These are phyloP conservation scores for Cyclotella baltica DNA, from an alignment of 108 stramenopile genomes.

Conservation along the genomic window DNA sequence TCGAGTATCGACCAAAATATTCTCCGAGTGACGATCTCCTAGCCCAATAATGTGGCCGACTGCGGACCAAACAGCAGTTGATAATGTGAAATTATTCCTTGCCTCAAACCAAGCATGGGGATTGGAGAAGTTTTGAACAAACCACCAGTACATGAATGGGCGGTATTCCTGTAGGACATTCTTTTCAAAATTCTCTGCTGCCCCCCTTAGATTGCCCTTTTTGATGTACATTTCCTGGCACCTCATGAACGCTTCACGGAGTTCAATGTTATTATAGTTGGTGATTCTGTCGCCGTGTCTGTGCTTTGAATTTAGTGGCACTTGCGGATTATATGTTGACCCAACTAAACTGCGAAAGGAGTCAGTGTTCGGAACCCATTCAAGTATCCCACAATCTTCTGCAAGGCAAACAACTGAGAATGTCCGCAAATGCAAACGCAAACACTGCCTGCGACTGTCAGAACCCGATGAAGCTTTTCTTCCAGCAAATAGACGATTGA, in stretches of 20 bases:
- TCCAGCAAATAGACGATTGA: slow-evolving; percentile 91
- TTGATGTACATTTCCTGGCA: slow-evolving; percentile 85
- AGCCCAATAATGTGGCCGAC: slow-evolving; percentile 98
- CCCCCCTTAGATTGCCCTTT: slow-evolving; percentile 64
- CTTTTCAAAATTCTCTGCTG: slow-evolving; percentile 74
- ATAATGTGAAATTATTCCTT: slow-evolving; percentile 90
- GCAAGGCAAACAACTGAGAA: slow-evolving; percentile 97
- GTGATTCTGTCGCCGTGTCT: slow-evolving; percentile 67
- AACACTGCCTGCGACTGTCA: slow-evolving; percentile 50
- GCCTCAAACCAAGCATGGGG: slow-evolving; percentile 98
- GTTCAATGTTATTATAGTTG: slow-evolving; percentile 64
- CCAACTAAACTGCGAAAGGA: slow-evolving; percentile 83
- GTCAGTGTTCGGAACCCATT: slow-evolving; percentile 96
- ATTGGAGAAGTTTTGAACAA: slow-evolving; percentile 92
- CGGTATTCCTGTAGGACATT: slow-evolving; percentile 70
- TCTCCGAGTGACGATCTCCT: slow-evolving; percentile 99
- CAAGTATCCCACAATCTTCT: slow-evolving; percentile 98
- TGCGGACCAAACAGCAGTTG: slow-evolving; percentile 93
- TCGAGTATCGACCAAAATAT: slow-evolving; percentile 95
- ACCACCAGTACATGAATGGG: slow-evolving; percentile 97
- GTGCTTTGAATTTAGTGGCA: slow-evolving; percentile 52
- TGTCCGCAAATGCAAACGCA: slow-evolving; percentile 90
- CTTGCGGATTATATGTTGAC: slow-evolving; percentile 85
- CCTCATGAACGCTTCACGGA: slow-evolving; percentile 67
- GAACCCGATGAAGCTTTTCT: slow-evolving; percentile 54